Conservation (phyloP, 2,329 filamentous ascomycete genomes). For the Akanthomyces lecanii region DNA sequence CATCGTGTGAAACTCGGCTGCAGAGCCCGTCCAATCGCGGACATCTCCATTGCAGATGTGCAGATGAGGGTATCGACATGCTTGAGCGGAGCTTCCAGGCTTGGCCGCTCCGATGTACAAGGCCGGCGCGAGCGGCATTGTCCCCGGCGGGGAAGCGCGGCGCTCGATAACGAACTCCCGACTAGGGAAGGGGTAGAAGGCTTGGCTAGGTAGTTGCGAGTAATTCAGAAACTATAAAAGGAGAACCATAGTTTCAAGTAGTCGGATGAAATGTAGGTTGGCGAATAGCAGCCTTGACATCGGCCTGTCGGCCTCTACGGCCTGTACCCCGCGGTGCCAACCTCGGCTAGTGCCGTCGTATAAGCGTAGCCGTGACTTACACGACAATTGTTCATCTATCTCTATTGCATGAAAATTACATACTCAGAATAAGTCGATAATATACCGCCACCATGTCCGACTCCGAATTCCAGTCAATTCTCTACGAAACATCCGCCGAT, state of each 20-base stretch:
- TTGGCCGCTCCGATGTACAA: neutral
- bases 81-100: neutral
- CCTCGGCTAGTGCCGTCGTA: neutral
- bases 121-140: neutral
- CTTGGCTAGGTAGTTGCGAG: neutral
- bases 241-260: neutral
- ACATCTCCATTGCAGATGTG: neutral
- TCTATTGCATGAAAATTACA: neutral
- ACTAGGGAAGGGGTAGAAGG: neutral
- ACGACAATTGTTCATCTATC: neutral
- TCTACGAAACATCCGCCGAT: constrained; percentile 16
- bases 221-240: neutral
- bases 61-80: neutral
- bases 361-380: neutral
- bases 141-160: neutral
- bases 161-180: neutral
- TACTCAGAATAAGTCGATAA: neutral
- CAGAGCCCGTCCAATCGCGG: neutral
- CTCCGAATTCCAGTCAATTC: constrained; percentile 13
- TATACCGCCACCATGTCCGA: neutral
- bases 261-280: neutral
- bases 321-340: neutral
- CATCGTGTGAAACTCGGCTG: constrained; percentile 1
- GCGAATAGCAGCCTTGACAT: neutral
- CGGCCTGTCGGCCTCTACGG: neutral